Base-by-base conservation (phyloP, 106 monocot species). In the Platanthera guangdongensis region DNA sequence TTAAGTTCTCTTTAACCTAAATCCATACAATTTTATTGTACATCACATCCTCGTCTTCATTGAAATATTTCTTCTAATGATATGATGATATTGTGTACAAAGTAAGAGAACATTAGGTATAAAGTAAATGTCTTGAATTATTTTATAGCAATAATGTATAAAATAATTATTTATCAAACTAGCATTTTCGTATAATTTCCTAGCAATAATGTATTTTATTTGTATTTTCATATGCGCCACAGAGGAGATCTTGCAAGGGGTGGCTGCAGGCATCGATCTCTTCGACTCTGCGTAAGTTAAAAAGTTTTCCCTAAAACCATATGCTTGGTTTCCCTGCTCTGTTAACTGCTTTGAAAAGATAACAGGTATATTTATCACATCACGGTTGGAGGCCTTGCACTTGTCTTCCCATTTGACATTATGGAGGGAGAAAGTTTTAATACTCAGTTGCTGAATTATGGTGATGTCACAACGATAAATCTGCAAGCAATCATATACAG, bases 221-320 rank as follows among this genome's bases (percentile, higher is more conserved):
- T 72, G 47, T 10, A 25, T 79, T 79, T 50, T 28, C 47, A 62
- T 68, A n/a, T 50, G 45, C 51, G 48, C 75, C 80, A 48, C 62
- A 94, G 99, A 99, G 82, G 94, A 99, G 80, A 86, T 99, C 76
- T 85, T 99, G 82, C 86, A 94, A 82, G 91, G 99, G 75, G 82
- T 99, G 21, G 91, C 89, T 85, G 86, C 94, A 13, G 99, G 99
- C 8, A 82, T 99, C 60, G 99, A 99, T 84, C 86, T 99, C 47
- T 99, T 94, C 83, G 94, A 99, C 70, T 94, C 94, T 76, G 92
- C 85, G 99, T 99, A 88, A 54, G 86, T 75, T 46, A 4, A 54
- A 46, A 73, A 69, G 50, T 52, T 67, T 25, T 16, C 12, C n/a
- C 19, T 15, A 50, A 19, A 72, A 49, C 19, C n/a, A 14, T 51